phyloP scores from a whole-genome alignment of 208 protist species.

The Polymyxa betae region DNA sequence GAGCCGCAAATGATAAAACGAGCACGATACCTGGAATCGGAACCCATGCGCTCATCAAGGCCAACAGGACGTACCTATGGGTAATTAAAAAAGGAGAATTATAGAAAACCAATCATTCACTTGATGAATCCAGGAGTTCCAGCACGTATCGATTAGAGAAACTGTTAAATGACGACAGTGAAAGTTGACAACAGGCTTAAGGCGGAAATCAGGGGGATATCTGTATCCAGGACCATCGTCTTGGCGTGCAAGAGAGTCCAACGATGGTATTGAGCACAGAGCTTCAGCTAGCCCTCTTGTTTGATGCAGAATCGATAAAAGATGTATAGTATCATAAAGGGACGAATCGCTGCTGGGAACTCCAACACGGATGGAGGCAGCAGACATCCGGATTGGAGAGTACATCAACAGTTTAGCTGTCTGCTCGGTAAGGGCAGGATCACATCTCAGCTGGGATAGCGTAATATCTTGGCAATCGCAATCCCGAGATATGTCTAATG shows the following conservation, averaged over 20 bases:
- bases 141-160: neutral
- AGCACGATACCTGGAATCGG: conserved; percentile 2
- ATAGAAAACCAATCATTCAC: neutral
- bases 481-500: neutral
- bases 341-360: neutral
- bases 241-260: neutral
- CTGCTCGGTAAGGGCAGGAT: neutral
- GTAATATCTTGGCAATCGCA: neutral
- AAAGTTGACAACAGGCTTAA: neutral
- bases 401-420: neutral
- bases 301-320: neutral
- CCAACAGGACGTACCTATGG: neutral
- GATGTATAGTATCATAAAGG: neutral
- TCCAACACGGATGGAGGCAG: neutral
- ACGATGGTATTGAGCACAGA: neutral
- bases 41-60: neutral
- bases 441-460: neutral
- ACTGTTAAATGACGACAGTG: neutral
- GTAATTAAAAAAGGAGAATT: neutral
- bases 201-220: neutral
- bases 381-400: neutral
- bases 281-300: neutral
- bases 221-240: conserved; percentile 1
- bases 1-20: neutral
- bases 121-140: conserved; percentile 11